phyloP scores from a whole-genome alignment of 768 basidiomycete genomes.

The Hortiboletus flavorubellus region DNA sequence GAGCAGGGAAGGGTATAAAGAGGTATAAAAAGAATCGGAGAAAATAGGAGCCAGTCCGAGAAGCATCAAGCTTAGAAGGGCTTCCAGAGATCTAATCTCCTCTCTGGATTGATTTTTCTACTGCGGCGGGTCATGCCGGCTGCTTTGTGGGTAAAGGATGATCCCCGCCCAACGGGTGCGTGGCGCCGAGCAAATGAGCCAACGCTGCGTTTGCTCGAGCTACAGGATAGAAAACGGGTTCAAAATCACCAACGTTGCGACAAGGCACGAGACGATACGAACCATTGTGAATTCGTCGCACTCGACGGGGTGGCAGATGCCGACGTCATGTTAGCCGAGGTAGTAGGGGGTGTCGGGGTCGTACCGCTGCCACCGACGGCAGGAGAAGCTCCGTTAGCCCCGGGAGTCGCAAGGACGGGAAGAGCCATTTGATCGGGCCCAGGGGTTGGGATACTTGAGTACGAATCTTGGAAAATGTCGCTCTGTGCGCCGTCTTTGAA shows the following conservation, averaged over 20 bases:
- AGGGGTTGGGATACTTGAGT: constrained; percentile 42
- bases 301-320: constrained; percentile 1
- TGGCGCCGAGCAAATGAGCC: constrained; percentile 9
- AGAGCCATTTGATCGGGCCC: constrained; percentile 34
- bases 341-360: background rate
- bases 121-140: constrained; percentile 10
- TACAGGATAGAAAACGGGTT: background rate
- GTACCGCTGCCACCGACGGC: background rate
- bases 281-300: constrained; percentile 13
- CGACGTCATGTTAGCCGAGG: background rate
- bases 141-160: constrained; percentile 3
- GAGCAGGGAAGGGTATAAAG: background rate
- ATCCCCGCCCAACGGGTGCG: background rate
- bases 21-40: constrained; percentile 1
- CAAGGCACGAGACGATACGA: background rate
- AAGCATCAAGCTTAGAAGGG: constrained; percentile 7
- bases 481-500: constrained; percentile 69
- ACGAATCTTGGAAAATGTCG: constrained; percentile 67
- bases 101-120: background rate
- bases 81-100: constrained; percentile 13
- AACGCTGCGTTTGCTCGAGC: background rate
- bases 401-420: constrained; percentile 13
- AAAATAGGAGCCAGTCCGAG: background rate
- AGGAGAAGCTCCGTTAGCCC: background rate
- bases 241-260: background rate